phyloP scores from a whole-genome alignment of 208 protist genomes.

The Kentomonas sorsogonicus region DNA sequence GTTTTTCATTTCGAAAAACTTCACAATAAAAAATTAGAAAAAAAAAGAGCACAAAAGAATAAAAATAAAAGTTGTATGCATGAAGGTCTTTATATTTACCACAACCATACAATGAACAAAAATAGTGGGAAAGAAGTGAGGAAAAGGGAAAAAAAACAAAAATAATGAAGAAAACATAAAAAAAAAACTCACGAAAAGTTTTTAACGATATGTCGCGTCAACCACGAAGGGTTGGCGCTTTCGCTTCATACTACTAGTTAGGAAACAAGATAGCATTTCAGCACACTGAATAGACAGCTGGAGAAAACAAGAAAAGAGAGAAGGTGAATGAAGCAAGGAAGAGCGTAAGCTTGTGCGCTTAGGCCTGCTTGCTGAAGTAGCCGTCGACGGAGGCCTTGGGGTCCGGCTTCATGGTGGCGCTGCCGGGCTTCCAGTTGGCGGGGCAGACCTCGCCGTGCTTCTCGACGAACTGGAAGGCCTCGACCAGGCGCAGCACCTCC shows the following conservation, averaged over 20 bases:
- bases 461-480: slow-evolving; percentile 93
- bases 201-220: too few species aligned
- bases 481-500: slow-evolving; percentile 90
- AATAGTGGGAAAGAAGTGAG: not conserved
- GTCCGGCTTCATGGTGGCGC: slow-evolving; percentile 74
- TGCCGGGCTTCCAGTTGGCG: slow-evolving; percentile 6
- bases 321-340: too few species aligned
- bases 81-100: not conserved
- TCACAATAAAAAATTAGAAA: not conserved
- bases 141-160: not conserved
- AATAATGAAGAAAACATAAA: not conserved
- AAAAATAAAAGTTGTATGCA: slow-evolving; percentile 6
- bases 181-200: not conserved
- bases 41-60: not conserved
- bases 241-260: too few species aligned
- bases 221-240: too few species aligned
- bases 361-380: slow-evolving; percentile 43
- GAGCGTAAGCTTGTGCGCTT: slow-evolving; percentile 1
- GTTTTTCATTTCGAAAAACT: not conserved
- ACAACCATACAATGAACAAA: not conserved
- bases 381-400: slow-evolving; percentile 57
- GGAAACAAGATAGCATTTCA: too few species aligned
- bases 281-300: too few species aligned
- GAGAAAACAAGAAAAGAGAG: too few species aligned
- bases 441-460: slow-evolving; percentile 13